Conservation (phyloP, 179 eudicot species). For the Beta lomatogona region DNA sequence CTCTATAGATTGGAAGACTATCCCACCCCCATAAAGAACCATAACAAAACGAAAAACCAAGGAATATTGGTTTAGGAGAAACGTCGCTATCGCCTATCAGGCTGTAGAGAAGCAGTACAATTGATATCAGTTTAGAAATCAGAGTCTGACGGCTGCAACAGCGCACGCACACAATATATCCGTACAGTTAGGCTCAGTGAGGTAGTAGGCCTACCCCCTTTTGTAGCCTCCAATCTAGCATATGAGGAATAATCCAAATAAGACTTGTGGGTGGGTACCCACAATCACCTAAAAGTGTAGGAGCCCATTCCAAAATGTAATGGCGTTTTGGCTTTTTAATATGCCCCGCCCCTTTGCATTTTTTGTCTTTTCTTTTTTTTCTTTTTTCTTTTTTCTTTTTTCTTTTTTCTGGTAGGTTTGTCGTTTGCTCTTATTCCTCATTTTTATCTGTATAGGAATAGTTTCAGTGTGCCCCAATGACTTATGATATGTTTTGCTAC, state of each 20-base stretch:
- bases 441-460: constrained; percentile 11
- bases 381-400: neutral
- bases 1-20: constrained; percentile 5
- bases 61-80: neutral
- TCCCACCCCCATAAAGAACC: neutral
- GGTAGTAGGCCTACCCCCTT: constrained; percentile 19
- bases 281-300: constrained; percentile 30
- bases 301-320: constrained; percentile 28
- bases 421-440: neutral
- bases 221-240: constrained; percentile 25
- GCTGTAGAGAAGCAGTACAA: constrained; percentile 20
- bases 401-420: neutral
- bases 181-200: constrained; percentile 33
- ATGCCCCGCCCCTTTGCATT: constrained; percentile 26
- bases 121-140: constrained; percentile 21
- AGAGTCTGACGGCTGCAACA: constrained; percentile 31
- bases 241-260: constrained; percentile 28
- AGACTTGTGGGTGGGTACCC: constrained; percentile 29
- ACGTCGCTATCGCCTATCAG: constrained; percentile 30
- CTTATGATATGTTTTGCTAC: constrained; percentile 18
- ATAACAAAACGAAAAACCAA: neutral
- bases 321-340: constrained; percentile 34
- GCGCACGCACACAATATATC: constrained; percentile 30
- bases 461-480: constrained; percentile 14
- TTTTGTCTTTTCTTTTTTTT: constrained; percentile 14